A percentile compares a stretch with the other conserved stretches of the same genome.
Conservation (phyloP, 768 basidiomycete genomes). For the Collybiopsis luxurians region DNA sequence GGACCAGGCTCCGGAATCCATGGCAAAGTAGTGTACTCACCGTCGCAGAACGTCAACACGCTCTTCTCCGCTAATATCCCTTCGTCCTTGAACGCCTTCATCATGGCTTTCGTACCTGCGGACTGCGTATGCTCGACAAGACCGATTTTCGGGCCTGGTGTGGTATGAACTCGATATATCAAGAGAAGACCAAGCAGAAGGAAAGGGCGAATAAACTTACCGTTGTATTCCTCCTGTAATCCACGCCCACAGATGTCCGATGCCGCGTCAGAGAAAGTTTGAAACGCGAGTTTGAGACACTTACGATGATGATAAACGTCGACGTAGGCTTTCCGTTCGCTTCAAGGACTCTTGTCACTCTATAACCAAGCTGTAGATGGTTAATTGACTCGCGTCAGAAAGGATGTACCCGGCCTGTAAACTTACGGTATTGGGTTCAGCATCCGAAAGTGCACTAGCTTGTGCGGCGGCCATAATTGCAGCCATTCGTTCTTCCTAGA, state of each 20-base stretch:
- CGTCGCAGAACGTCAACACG: neutral
- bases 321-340: neutral
- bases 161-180: neutral
- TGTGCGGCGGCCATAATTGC: neutral
- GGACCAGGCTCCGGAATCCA: too few species aligned
- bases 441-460: neutral
- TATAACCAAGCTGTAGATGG: neutral
- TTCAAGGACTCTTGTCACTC: neutral
- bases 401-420: neutral
- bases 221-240: neutral
- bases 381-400: neutral
- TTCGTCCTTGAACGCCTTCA: neutral
- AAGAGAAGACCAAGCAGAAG: neutral
- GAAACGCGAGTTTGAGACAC: neutral
- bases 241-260: neutral
- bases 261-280: neutral
- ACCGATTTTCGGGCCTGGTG: neutral
- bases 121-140: neutral
- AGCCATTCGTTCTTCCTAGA: neutral
- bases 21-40: neutral
- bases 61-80: neutral
- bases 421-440: neutral
- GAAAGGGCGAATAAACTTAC: neutral
- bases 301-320: neutral
- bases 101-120: neutral